A percentile compares a stretch with the other conserved stretches of the same genome.
Conservation (phyloP, 495 filamentous ascomycete species). For the Aspergillus conjunctus region DNA sequence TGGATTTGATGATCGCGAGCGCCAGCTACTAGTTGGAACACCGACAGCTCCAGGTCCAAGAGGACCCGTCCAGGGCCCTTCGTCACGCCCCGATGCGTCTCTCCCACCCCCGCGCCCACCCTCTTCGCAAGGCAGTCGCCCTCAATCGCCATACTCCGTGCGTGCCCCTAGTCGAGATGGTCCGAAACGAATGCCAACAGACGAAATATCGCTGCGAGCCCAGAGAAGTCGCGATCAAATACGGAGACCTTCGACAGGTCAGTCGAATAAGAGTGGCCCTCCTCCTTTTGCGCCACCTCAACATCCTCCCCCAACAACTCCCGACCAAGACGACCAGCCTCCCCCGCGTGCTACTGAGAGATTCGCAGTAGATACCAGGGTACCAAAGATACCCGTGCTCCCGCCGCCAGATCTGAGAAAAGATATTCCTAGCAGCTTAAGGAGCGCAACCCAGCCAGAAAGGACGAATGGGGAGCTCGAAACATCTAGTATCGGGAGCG, state of each 20-base stretch:
- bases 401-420: constrained; percentile 29
- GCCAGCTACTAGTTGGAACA: constrained; percentile 64
- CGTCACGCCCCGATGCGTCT: constrained; percentile 37
- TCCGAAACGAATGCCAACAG: constrained; percentile 40
- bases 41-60: constrained; percentile 38
- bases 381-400: constrained; percentile 23
- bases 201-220: constrained; percentile 44
- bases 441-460: constrained; percentile 5
- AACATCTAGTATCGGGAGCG: constrained; percentile 20
- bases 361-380: constrained; percentile 25
- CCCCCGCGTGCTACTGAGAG: constrained; percentile 34
- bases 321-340: constrained; percentile 28
- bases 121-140: constrained; percentile 28
- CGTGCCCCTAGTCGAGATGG: constrained; percentile 45
- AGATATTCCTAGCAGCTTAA: constrained; percentile 29
- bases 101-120: constrained; percentile 36
- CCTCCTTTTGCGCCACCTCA: constrained; percentile 30
- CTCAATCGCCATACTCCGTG: constrained; percentile 33
- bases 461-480: constrained; percentile 22
- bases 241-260: constrained; percentile 43
- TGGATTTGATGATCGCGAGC: constrained; percentile 80
- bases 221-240: constrained; percentile 52
- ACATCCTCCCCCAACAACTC: constrained; percentile 24
- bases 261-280: constrained; percentile 31
- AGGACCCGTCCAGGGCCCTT: constrained; percentile 34